Evolutionary conservation across 352 stramenopile species (phyloP).

Genomic region (Phytophthora pistaciae): DNA sequence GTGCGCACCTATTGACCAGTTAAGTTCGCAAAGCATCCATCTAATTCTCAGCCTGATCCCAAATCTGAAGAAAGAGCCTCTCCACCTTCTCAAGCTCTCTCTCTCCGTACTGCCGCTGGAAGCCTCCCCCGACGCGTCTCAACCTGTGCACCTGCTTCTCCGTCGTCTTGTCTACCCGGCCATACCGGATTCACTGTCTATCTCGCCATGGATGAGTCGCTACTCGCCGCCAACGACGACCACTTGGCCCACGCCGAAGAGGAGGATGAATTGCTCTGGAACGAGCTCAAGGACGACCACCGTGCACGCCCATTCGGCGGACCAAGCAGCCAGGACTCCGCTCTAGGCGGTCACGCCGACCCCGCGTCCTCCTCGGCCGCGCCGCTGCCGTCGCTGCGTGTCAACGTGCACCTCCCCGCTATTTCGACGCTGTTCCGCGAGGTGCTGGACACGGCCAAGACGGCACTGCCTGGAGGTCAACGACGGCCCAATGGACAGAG

Average conservation of each 20-base stretch:
- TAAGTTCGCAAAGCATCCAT: constrained; percentile 16
- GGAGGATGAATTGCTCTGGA: constrained; percentile 85
- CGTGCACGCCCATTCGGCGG: constrained; percentile 33
- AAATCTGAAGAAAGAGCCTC: constrained; percentile 14
- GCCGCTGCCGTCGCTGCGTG: constrained; percentile 68
- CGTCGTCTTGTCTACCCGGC: constrained; percentile 10
- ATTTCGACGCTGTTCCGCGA: constrained; percentile 84
- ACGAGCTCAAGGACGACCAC: constrained; percentile 78
- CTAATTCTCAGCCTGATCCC: not conserved
- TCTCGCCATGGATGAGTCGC: constrained; percentile 70
- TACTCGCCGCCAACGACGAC: constrained; percentile 52
- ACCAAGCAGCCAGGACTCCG: constrained; percentile 22
- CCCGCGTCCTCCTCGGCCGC: constrained; percentile 3
- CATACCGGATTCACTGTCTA: not conserved
- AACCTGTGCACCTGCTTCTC: constrained; percentile 11
- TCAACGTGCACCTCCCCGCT: constrained; percentile 77
- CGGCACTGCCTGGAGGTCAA: constrained; percentile 36
- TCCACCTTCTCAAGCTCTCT: constrained; percentile 4
- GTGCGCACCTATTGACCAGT: not conserved
- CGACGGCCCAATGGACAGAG: constrained; percentile 16
- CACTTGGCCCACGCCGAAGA: constrained; percentile 41
- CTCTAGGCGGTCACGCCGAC: constrained; percentile 34
- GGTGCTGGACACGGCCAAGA: constrained; percentile 64
- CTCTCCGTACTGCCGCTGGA: not conserved
- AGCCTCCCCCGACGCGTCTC: not conserved